Percentiles rank a stretch among this genome's conserved stretches.
These are phyloP conservation scores for Claviceps citrina DNA, from an alignment of 2,329 filamentous ascomycete genomes.

Conservation along the genomic window DNA sequence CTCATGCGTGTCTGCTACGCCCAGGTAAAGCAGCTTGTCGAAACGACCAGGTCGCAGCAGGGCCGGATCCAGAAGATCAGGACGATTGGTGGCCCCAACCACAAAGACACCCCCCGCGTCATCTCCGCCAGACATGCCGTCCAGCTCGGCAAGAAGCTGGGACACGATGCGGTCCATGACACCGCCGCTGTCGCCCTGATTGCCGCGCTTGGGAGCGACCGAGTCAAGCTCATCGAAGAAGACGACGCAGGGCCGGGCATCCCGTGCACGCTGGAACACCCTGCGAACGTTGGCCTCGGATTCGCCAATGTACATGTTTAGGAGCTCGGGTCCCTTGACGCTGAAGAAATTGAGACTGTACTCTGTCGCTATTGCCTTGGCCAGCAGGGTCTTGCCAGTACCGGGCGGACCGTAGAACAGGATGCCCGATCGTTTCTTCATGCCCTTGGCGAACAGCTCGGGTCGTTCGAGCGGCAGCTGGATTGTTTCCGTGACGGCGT, in stretches of 20 bases:
- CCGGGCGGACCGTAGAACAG: constrained; percentile 84
- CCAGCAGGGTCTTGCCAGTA: constrained; percentile 82
- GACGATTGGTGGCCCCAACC: constrained; percentile 88
- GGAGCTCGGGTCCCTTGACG: constrained; percentile 78
- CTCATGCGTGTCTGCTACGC: constrained; percentile 89
- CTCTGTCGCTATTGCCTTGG: constrained; percentile 85
- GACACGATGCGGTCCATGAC: constrained; percentile 98
- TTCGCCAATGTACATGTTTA: constrained; percentile 95
- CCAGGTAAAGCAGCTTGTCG: constrained; percentile 96
- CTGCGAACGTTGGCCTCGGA: constrained; percentile 82
- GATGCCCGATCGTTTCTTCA: constrained; percentile 94
- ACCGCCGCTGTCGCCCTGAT: constrained; percentile 90
- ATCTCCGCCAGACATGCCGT: constrained; percentile 92
- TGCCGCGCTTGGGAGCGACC: constrained; percentile 88
- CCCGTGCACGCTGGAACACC: constrained; percentile 74
- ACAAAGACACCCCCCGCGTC: constrained; percentile 84
- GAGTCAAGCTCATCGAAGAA: constrained; percentile 92
- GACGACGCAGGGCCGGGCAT: constrained; percentile 75
- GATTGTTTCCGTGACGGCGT: constrained; percentile 93
- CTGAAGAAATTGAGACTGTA: constrained; percentile 92
- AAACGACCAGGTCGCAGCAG: constrained; percentile 80
- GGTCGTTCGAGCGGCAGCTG: constrained; percentile 82
- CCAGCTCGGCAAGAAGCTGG: constrained; percentile 83
- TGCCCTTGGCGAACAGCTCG: constrained; percentile 88
- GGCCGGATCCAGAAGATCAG: constrained; percentile 82